A percentile compares a stretch with the other conserved stretches of the same genome.
Conservation (phyloP, 1,284 basidiomycete species). For the Pyrrhoderma lamaoense region DNA sequence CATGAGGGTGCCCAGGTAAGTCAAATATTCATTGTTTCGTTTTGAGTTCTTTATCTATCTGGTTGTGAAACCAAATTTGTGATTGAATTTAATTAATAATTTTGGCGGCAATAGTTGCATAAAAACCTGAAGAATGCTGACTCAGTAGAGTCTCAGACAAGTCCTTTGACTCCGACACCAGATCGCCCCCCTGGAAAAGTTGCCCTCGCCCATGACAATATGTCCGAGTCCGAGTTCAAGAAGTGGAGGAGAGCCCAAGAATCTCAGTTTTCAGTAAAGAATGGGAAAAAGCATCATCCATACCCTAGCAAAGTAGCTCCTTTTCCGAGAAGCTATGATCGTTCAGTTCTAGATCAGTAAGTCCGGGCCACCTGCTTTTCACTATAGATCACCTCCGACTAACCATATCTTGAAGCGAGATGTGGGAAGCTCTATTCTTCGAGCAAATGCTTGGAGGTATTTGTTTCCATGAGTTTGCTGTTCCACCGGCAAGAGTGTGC, state of each 20-base stretch:
- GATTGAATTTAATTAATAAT: too few relatives aligned
- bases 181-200: too few relatives aligned
- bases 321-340: slow-evolving; percentile 58
- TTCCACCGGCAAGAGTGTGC: slow-evolving; percentile 53
- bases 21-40: too few relatives aligned
- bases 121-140: too few relatives aligned
- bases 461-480: slow-evolving; percentile 55
- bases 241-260: background rate
- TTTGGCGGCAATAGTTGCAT: too few relatives aligned
- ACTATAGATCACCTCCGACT: slow-evolving; percentile 15
- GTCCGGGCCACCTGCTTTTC: slow-evolving; percentile 25
- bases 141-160: too few relatives aligned
- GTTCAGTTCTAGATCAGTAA: slow-evolving; percentile 55
- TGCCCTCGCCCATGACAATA: too few relatives aligned
- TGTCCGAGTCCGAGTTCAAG: too few relatives aligned
- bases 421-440: slow-evolving; percentile 56
- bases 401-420: slow-evolving; percentile 37
- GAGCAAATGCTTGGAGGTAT: slow-evolving; percentile 46
- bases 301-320: slow-evolving; percentile 44
- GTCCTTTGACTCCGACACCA: too few relatives aligned
- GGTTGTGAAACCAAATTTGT: too few relatives aligned
- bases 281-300: slow-evolving; percentile 49
- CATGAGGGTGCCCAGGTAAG: too few relatives aligned
- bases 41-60: too few relatives aligned
- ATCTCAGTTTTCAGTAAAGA: slow-evolving; percentile 16